Evolutionary conservation across 148 eudicot species (phyloP).

Genomic region (Camellia sinensis): DNA sequence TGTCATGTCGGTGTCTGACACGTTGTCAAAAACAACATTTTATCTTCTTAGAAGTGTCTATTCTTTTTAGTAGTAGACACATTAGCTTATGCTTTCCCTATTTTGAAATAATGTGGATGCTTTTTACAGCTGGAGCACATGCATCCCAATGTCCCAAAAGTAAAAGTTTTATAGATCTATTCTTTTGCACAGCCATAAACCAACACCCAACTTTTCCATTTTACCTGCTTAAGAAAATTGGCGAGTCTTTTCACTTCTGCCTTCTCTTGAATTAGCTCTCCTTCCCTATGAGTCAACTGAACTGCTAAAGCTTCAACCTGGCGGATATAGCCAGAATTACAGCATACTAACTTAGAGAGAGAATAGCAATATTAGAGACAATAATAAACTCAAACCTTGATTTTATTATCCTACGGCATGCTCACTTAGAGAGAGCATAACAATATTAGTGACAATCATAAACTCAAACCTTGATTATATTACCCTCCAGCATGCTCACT

Average conservation of each 20-base stretch:
- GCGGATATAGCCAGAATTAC: constrained; percentile 9
- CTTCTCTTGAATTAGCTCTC: constrained; percentile 92
- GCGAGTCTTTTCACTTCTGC: constrained; percentile 96
- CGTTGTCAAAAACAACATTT: no score
- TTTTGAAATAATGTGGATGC: neutral
- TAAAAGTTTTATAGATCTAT: neutral
- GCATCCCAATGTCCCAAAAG: neutral
- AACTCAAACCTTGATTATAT: constrained; percentile 76
- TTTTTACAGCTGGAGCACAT: neutral
- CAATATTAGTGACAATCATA: neutral
- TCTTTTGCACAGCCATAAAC: constrained; percentile 1
- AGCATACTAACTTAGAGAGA: constrained; percentile 2
- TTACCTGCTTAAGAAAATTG: constrained; percentile 87
- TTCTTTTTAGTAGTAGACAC: neutral
- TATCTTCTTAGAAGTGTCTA: no score
- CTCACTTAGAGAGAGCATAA: constrained; percentile 3
- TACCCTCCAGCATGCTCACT: neutral
- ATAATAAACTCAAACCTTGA: neutral
- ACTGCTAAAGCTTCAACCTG: constrained; percentile 99
- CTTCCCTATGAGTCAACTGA: constrained; percentile 91
- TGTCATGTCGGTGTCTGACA: no score
- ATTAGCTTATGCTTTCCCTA: neutral
- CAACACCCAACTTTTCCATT: neutral
- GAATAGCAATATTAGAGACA: neutral
- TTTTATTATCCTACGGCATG: neutral